Percentiles rank a stretch among this genome's conserved stretches.
These are phyloP conservation scores for Discostella pseudostelligera DNA, from an alignment of 108 stramenopile species.

Conservation along the genomic window DNA sequence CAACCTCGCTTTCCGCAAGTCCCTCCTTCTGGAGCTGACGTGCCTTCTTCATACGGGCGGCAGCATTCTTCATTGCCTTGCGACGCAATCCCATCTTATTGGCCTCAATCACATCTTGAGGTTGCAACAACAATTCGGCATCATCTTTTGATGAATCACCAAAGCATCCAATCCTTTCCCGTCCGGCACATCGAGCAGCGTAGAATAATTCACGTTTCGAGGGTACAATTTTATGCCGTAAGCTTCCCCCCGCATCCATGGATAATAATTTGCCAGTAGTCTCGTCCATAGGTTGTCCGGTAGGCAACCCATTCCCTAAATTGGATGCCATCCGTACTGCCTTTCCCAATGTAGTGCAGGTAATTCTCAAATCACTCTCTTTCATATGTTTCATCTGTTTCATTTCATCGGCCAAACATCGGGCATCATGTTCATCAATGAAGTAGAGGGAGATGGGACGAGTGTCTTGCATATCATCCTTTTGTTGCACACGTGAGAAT, in stretches of 20 bases:
- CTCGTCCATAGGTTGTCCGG: slow-evolving; percentile 68
- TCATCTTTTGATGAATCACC: slow-evolving; percentile 48
- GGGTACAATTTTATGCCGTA: slow-evolving; percentile 85
- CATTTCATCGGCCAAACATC: slow-evolving; percentile 70
- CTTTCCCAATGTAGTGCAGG: slow-evolving; percentile 62
- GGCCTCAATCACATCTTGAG: slow-evolving; percentile 55
- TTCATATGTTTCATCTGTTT: slow-evolving; percentile 81
- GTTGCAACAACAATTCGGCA: slow-evolving; percentile 49
- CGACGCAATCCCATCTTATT: slow-evolving; percentile 53
- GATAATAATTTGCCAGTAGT: slow-evolving; percentile 55
- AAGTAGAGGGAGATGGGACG: slow-evolving; percentile 71
- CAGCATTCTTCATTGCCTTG: slow-evolving; percentile 29
- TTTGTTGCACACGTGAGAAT: slow-evolving; percentile 49
- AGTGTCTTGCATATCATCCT: slow-evolving; percentile 54
- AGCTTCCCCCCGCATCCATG: slow-evolving; percentile 62
- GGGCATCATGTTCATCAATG: slow-evolving; percentile 81
- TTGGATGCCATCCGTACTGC: slow-evolving; percentile 67
- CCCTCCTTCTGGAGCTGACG: slow-evolving; percentile 46
- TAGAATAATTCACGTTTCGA: slow-evolving; percentile 80
- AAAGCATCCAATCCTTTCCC: slow-evolving; percentile 77
- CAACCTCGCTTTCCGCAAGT: slow-evolving; percentile 25
- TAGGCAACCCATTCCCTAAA: slow-evolving; percentile 68
- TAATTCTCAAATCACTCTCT: slow-evolving; percentile 65
- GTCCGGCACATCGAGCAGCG: slow-evolving; percentile 74
- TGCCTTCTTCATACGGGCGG: slow-evolving; percentile 37